phyloP scores from a whole-genome alignment of 345 rosid species.

The Eucalyptus cloeziana region DNA sequence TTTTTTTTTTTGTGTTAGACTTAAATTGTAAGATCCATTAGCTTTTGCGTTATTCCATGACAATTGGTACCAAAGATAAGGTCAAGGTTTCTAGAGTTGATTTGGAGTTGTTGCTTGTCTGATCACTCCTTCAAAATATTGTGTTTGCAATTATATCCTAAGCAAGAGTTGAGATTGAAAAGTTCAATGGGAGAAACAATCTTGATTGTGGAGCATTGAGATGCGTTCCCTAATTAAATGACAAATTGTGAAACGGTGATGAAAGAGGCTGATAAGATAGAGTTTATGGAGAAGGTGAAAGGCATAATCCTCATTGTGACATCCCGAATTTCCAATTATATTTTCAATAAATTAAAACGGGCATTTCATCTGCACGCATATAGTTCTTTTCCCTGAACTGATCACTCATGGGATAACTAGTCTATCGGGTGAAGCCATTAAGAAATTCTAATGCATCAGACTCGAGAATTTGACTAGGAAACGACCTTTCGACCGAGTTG shows the following conservation, averaged over 20 bases:
- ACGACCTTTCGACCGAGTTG: too few relatives aligned
- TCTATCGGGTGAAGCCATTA: too few relatives aligned
- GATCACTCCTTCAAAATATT: background rate
- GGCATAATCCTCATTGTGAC: background rate
- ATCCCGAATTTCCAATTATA: too few relatives aligned
- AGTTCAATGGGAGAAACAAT: background rate
- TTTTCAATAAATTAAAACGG: too few relatives aligned
- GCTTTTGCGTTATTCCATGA: background rate
- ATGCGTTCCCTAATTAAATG: background rate
- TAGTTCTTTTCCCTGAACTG: too few relatives aligned
- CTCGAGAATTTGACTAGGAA: too few relatives aligned
- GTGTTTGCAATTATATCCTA: background rate
- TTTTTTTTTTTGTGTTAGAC: background rate
- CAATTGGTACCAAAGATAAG: background rate
- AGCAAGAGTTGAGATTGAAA: background rate
- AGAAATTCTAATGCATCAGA: too few relatives aligned
- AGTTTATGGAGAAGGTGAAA: background rate
- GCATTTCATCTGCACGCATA: too few relatives aligned
- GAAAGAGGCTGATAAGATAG: background rate
- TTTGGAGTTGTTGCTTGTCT: background rate
- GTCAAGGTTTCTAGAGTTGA: background rate
- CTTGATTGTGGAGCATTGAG: background rate
- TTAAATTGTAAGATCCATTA: background rate
- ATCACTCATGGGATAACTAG: too few relatives aligned
- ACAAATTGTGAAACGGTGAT: background rate